phyloP scores from a whole-genome alignment of 225 moss, liverwort and hornwort species.

The Bryoerythrophyllum caledonicum region DNA sequence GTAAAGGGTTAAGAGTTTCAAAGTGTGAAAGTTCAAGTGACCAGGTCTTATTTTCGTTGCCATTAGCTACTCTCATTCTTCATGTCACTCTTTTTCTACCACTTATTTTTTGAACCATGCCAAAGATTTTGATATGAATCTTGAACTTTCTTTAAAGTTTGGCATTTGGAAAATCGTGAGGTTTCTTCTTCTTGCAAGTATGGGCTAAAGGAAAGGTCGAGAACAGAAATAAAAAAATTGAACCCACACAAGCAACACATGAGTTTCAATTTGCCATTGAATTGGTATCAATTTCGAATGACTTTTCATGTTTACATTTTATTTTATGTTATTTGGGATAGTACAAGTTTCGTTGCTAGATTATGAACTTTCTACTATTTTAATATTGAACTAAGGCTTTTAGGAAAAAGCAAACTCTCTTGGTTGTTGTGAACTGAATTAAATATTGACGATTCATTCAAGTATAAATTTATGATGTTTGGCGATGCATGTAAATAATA shows the following conservation, averaged over 20 bases:
- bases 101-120: background rate
- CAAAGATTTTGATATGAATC: background rate
- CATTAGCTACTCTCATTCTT: slow-evolving; percentile 12
- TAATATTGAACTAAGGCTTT: too few relatives aligned
- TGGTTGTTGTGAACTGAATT: too few relatives aligned
- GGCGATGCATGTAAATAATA: too few relatives aligned
- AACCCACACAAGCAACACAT: background rate
- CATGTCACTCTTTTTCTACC: background rate
- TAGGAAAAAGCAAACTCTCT: too few relatives aligned
- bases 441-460: too few relatives aligned
- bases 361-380: too few relatives aligned
- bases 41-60: slow-evolving; percentile 13
- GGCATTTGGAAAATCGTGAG: background rate
- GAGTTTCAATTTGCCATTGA: background rate
- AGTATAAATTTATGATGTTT: too few relatives aligned
- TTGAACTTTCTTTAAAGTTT: background rate
- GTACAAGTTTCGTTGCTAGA: too few relatives aligned
- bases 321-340: too few relatives aligned
- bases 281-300: background rate
- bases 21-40: background rate
- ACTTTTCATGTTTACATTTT: too few relatives aligned
- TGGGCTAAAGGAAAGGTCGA: background rate
- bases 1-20: background rate
- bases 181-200: background rate
- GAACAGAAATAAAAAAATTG: background rate